A percentile compares a stretch with the other conserved stretches of the same genome.
Conservation (phyloP, 192 early-diverging fungal species). For the Backusella mclennaniae region DNA sequence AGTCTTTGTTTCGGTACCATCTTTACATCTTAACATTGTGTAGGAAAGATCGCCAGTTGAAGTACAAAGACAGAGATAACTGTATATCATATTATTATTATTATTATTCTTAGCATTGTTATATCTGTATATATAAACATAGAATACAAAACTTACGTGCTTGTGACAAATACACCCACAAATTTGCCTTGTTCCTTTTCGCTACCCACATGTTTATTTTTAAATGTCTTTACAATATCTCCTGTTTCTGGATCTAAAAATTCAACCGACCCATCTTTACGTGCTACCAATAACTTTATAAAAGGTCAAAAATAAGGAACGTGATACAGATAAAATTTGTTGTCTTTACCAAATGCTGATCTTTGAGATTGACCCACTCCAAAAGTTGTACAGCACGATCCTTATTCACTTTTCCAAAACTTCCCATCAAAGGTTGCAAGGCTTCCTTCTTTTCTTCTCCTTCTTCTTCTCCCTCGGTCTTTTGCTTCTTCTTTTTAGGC, state of each 20-base stretch:
- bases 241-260: slow-evolving; percentile 44
- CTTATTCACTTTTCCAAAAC: slow-evolving; percentile 28
- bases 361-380: slow-evolving; percentile 26
- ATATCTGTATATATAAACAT: not conserved
- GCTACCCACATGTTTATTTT: slow-evolving; percentile 27
- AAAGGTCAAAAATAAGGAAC: not conserved
- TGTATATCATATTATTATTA: slow-evolving; percentile 1
- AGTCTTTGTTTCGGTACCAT: slow-evolving; percentile 17
- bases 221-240: slow-evolving; percentile 33
- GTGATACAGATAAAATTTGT: not conserved
- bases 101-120: not conserved
- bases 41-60: slow-evolving; percentile 16
- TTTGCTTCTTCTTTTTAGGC: slow-evolving; percentile 7
- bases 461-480: slow-evolving; percentile 15
- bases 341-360: slow-evolving; percentile 21
- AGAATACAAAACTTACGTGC: slow-evolving; percentile 31
- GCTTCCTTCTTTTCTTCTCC: slow-evolving; percentile 12
- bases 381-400: slow-evolving; percentile 22
- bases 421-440: slow-evolving; percentile 12
- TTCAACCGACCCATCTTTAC: slow-evolving; percentile 51
- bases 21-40: slow-evolving; percentile 11
- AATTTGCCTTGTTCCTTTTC: slow-evolving; percentile 41
- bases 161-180: slow-evolving; percentile 48
- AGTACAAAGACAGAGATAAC: slow-evolving; percentile 15
- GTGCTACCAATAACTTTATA: slow-evolving; percentile 46